phyloP scores from a whole-genome alignment of 2,329 filamentous ascomycete species.

The Exophiala phaeomuriformis region DNA sequence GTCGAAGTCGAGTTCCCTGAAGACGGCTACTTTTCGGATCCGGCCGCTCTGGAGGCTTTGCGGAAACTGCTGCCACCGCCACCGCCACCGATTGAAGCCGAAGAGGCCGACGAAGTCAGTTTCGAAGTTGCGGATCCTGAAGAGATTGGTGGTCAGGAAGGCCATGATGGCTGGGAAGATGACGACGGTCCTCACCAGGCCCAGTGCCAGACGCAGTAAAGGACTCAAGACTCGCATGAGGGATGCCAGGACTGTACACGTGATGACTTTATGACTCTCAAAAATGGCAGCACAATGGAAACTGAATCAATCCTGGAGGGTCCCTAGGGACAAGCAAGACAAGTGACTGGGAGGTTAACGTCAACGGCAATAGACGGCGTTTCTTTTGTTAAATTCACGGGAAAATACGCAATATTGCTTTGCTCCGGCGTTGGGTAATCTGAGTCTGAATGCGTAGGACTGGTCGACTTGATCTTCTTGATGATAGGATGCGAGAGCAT shows the following conservation, averaged over 20 bases:
- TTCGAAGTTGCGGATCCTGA: slow-evolving; percentile 81
- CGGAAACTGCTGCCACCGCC: slow-evolving; percentile 65
- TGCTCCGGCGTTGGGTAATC: neutral
- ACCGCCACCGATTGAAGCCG: slow-evolving; percentile 56
- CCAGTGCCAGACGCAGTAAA: slow-evolving; percentile 46
- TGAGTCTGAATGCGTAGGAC: too few relatives aligned
- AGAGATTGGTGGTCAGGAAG: slow-evolving; percentile 48
- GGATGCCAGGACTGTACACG: neutral
- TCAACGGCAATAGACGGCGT: slow-evolving; percentile 7
- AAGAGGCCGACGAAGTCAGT: slow-evolving; percentile 78
- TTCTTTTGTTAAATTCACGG: neutral
- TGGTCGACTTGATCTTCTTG: too few relatives aligned
- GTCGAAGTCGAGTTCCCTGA: slow-evolving; percentile 85
- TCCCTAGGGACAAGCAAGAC: neutral
- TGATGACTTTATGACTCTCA: neutral
- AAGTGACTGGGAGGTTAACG: neutral
- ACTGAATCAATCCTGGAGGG: neutral
- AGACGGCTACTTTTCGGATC: slow-evolving; percentile 69
- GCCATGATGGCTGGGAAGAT: slow-evolving; percentile 42
- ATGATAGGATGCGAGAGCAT: too few relatives aligned
- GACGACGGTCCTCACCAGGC: slow-evolving; percentile 41
- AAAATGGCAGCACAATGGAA: neutral
- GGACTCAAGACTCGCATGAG: neutral
- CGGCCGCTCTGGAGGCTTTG: slow-evolving; percentile 59
- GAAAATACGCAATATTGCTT: neutral